Evolutionary conservation across 805 yeast species (phyloP).

Genomic region (Vanderwaltozyma tropicalis): DNA sequence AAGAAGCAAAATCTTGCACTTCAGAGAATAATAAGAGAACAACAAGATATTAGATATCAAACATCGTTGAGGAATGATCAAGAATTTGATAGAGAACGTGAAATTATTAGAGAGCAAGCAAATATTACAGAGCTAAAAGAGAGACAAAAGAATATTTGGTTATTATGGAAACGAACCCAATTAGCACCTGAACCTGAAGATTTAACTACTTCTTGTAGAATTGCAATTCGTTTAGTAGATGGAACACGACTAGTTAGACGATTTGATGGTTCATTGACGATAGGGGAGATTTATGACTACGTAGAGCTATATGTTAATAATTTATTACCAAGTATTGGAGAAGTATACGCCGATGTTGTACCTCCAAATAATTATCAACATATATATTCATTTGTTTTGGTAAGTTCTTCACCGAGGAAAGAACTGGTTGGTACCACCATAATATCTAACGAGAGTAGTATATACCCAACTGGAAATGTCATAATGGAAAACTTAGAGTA

Average conservation of each 20-base stretch:
- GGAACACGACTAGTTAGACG: slow-evolving; percentile 50
- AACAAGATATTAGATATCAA: slow-evolving; percentile 72
- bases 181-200: slow-evolving; percentile 24
- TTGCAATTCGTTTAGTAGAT: slow-evolving; percentile 57
- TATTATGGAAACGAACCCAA: slow-evolving; percentile 36
- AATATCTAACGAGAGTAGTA: slow-evolving; percentile 35
- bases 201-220: slow-evolving; percentile 37
- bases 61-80: slow-evolving; percentile 61
- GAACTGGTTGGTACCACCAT: slow-evolving; percentile 28
- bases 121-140: slow-evolving; percentile 11
- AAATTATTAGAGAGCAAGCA: slow-evolving; percentile 11
- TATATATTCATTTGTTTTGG: slow-evolving; percentile 39
- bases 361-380: slow-evolving; percentile 31
- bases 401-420: slow-evolving; percentile 48
- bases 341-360: slow-evolving; percentile 2
- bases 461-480: slow-evolving; percentile 59
- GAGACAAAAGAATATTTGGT: slow-evolving; percentile 32
- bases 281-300: slow-evolving; percentile 62
- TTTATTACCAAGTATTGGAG: slow-evolving; percentile 12
- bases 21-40: slow-evolving; percentile 47
- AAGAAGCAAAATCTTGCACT: slow-evolving; percentile 53
- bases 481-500: slow-evolving; percentile 34
- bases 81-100: slow-evolving; percentile 30
- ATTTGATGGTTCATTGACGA: slow-evolving; percentile 35
- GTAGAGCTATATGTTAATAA: slow-evolving; percentile 42